A percentile compares a stretch with the other conserved stretches of the same genome.
phyloP scores from a whole-genome alignment of 1,139 yeast genomes.

The Yamadazyma spencermartinsiae region DNA sequence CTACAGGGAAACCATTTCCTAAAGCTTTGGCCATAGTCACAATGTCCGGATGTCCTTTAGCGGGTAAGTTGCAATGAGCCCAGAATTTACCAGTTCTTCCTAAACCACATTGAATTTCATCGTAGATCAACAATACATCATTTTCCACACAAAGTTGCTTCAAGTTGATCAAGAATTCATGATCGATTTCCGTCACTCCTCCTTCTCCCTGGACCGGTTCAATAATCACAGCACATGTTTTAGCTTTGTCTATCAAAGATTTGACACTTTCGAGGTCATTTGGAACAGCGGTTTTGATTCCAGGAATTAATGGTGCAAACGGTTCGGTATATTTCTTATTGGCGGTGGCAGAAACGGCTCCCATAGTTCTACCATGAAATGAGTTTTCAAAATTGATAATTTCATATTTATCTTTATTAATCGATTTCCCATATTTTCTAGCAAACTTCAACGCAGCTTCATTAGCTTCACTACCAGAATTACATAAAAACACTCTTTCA shows the following conservation, averaged over 20 bases:
- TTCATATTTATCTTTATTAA: constrained; percentile 60
- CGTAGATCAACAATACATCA: constrained; percentile 79
- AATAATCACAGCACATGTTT: constrained; percentile 88
- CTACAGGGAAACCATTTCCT: constrained; percentile 98
- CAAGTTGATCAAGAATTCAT: constrained; percentile 64
- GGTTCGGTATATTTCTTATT: constrained; percentile 92
- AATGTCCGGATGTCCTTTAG: constrained; percentile 89
- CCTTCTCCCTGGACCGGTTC: constrained; percentile 99
- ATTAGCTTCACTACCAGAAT: constrained; percentile 96
- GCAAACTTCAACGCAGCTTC: constrained; percentile 98
- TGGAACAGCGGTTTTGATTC: constrained; percentile 65
- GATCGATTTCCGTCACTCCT: constrained; percentile 71
- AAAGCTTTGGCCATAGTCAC: constrained; percentile 92
- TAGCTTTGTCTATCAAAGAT: constrained; percentile 55
- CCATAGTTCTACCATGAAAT: constrained; percentile 95
- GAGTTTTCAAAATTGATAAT: constrained; percentile 83
- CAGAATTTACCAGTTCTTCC: constrained; percentile 91
- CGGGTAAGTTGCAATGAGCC: constrained; percentile 81
- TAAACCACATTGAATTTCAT: constrained; percentile 95
- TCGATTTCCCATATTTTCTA: constrained; percentile 71
- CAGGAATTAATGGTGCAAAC: constrained; percentile 86
- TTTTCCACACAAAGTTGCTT: constrained; percentile 67
- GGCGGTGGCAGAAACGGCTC: constrained; percentile 88
- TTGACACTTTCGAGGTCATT: constrained; percentile 62
- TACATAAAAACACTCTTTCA: constrained; percentile 80